Evolutionary conservation across 2,329 filamentous ascomycete genomes (phyloP).

Genomic region (Talaromyces atroroseus): DNA sequence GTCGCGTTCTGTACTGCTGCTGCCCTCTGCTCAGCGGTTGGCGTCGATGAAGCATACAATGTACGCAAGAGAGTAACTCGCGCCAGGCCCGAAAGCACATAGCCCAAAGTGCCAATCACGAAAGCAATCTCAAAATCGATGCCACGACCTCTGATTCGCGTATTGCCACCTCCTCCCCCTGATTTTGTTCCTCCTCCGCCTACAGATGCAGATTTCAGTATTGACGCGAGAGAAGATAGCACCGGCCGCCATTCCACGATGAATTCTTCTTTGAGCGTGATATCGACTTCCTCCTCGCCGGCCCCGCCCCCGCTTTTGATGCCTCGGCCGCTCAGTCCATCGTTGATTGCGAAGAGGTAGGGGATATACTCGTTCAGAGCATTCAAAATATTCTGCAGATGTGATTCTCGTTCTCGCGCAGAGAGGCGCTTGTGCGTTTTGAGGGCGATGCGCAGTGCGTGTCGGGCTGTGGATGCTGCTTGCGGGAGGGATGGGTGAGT

Average conservation of each 20-base stretch:
- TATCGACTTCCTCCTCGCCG: slow-evolving; percentile 48
- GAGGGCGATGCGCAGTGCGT: slow-evolving; percentile 72
- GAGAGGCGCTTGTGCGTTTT: slow-evolving; percentile 89
- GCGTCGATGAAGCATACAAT: slow-evolving; percentile 62
- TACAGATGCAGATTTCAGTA: slow-evolving; percentile 18
- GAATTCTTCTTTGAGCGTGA: slow-evolving; percentile 63
- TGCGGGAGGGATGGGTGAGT: slow-evolving; percentile 87
- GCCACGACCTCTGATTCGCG: slow-evolving; percentile 62
- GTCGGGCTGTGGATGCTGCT: slow-evolving; percentile 74
- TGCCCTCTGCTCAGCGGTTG: slow-evolving; percentile 62
- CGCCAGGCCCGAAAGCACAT: slow-evolving; percentile 66
- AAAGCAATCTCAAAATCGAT: slow-evolving; percentile 82
- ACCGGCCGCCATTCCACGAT: slow-evolving; percentile 77
- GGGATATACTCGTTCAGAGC: slow-evolving; percentile 74
- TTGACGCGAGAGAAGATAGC: slow-evolving; percentile 51
- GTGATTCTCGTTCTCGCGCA: slow-evolving; percentile 61
- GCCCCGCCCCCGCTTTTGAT: slow-evolving; percentile 21
- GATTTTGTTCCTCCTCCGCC: not conserved
- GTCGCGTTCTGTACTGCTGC: slow-evolving; percentile 68
- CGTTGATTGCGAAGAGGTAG: slow-evolving; percentile 72
- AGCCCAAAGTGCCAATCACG: slow-evolving; percentile 68
- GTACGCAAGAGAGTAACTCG: slow-evolving; percentile 62
- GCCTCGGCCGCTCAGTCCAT: slow-evolving; percentile 56
- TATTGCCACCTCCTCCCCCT: slow-evolving; percentile 46
- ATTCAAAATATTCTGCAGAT: slow-evolving; percentile 64